A percentile compares a stretch with the other conserved stretches of the same genome.
These are phyloP conservation scores for Heliophila coronopifolia DNA, from an alignment of 441 rosid species.

Conservation along the genomic window DNA sequence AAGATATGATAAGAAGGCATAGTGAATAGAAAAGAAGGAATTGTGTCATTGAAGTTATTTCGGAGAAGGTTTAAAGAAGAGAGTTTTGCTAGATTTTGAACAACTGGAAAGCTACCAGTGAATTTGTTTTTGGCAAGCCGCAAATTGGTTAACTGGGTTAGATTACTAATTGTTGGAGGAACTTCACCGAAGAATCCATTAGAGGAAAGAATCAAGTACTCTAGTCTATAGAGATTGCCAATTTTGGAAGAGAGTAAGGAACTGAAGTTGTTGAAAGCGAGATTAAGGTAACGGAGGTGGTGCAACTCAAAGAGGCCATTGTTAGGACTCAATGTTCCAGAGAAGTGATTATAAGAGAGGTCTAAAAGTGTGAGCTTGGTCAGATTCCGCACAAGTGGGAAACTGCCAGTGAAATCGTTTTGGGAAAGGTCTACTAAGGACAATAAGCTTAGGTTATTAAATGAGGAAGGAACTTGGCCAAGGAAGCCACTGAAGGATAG, in stretches of 20 bases:
- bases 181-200: neutral
- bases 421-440: neutral
- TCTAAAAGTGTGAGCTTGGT: neutral
- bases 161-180: conserved; percentile 1
- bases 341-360: neutral
- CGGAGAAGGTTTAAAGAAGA: neutral
- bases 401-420: neutral
- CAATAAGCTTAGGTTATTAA: neutral
- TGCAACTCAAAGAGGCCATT: neutral
- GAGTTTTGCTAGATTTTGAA: neutral
- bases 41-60: too few species aligned
- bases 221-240: neutral
- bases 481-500: neutral
- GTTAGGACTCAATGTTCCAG: conserved; percentile 2
- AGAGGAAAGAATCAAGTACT: neutral
- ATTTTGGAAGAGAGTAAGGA: neutral
- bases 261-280: neutral
- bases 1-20: conserved; percentile 11
- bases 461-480: conserved; percentile 7
- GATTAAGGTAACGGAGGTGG: conserved; percentile 4
- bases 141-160: neutral
- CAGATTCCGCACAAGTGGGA: conserved; percentile 1
- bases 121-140: neutral
- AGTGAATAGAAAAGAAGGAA: conserved; percentile 1
- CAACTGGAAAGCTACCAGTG: conserved; percentile 2